Percentiles rank a stretch among this genome's conserved stretches.
These are phyloP conservation scores for Ligustrum vulgare DNA, from an alignment of 257 asterid genomes.

Conservation along the genomic window DNA sequence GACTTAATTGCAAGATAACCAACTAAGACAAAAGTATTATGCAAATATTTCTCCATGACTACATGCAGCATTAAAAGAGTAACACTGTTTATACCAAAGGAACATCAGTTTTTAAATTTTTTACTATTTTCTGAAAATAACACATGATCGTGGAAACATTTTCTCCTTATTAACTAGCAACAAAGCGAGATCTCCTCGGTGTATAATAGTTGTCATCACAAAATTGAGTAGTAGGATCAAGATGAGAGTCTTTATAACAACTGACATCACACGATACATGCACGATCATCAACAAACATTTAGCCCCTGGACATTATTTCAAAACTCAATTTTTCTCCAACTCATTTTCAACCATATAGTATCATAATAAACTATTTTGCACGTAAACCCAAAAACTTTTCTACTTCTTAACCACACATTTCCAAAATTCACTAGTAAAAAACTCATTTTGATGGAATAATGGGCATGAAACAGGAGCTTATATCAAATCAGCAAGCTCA, in stretches of 20 bases:
- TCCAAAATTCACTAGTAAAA: no score
- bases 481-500: not conserved
- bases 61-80: not conserved
- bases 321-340: no score
- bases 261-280: not conserved
- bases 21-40: not conserved
- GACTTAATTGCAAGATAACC: no score
- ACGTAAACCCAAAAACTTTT: no score
- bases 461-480: no score
- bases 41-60: not conserved
- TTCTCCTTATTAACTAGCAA: slow-evolving; percentile 4
- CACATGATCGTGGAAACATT: slow-evolving; percentile 9
- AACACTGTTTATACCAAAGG: no score
- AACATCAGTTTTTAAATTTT: not conserved
- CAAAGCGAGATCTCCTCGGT: not conserved
- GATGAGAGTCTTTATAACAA: not conserved
- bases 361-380: no score
- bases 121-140: slow-evolving; percentile 5
- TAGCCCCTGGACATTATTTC: not conserved
- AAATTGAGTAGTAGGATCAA: not conserved
- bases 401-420: no score
- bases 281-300: not conserved
- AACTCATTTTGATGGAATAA: no score
- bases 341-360: no score
- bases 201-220: not conserved